Percentiles rank a stretch among this genome's conserved stretches.
Evolutionary conservation across 2,329 filamentous ascomycete species (phyloP).

Genomic region (Didymella glomerata): DNA sequence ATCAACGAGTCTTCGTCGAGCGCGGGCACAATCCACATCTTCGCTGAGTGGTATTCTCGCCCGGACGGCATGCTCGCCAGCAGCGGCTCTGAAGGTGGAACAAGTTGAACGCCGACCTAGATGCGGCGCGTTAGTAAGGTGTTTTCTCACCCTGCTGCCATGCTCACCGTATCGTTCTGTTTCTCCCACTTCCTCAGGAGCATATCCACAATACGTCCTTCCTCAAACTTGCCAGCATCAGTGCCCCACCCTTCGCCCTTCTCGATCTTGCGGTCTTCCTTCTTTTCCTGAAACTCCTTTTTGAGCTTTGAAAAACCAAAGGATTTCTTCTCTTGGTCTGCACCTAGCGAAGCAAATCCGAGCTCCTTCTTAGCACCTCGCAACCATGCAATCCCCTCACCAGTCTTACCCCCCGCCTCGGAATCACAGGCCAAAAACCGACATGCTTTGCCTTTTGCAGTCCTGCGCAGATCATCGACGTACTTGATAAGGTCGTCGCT

Average conservation of each 20-base stretch:
- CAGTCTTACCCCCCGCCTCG: conserved; percentile 81
- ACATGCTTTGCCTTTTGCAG: conserved; percentile 83
- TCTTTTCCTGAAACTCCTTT: conserved; percentile 77
- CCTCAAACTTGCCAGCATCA: conserved; percentile 85
- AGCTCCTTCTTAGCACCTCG: conserved; percentile 78
- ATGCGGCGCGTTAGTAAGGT: conserved; percentile 8
- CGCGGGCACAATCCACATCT: conserved; percentile 70
- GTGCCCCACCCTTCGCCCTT: conserved; percentile 77
- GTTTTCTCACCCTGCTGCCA: not conserved
- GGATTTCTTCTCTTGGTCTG: conserved; percentile 55
- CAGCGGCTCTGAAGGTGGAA: conserved; percentile 76
- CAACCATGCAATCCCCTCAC: conserved; percentile 87
- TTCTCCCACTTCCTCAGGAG: conserved; percentile 89
- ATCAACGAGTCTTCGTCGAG: conserved; percentile 71
- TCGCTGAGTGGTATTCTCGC: conserved; percentile 80
- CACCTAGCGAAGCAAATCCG: conserved; percentile 62
- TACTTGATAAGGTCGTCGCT: conserved; percentile 75
- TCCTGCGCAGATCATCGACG: conserved; percentile 75
- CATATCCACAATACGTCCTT: conserved; percentile 85
- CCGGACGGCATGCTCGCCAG: conserved; percentile 85
- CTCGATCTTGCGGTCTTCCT: conserved; percentile 81
- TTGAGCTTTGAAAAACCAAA: conserved; percentile 71
- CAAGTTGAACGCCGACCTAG: conserved; percentile 79
- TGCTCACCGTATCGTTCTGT: conserved; percentile 85
- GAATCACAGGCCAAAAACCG: conserved; percentile 91